Percentiles rank a stretch among this genome's conserved stretches.
These are phyloP conservation scores for Xerocomus brunneocitrinus DNA, from an alignment of 768 basidiomycete species.

Conservation along the genomic window DNA sequence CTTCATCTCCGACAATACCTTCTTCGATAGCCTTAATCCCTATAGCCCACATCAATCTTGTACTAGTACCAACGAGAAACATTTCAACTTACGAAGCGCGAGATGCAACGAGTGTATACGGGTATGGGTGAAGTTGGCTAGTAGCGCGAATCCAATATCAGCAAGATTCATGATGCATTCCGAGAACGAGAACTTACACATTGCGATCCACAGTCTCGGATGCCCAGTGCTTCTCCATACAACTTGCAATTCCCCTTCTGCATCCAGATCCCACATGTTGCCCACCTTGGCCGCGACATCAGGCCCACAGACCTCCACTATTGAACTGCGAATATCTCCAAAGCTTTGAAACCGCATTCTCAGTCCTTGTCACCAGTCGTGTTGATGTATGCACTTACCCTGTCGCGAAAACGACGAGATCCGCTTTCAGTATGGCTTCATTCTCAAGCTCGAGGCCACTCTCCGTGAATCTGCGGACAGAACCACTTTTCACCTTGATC, in stretches of 20 bases:
- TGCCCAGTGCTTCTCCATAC: slow-evolving; percentile 30
- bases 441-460: slow-evolving; percentile 27
- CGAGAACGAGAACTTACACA: slow-evolving; percentile 12
- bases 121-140: slow-evolving; percentile 20
- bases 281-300: slow-evolving; percentile 43
- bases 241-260: slow-evolving; percentile 58
- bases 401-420: slow-evolving; percentile 32
- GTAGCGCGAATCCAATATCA: neutral
- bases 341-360: slow-evolving; percentile 31
- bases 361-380: neutral
- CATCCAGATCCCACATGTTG: slow-evolving; percentile 60
- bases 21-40: slow-evolving; percentile 29
- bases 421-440: slow-evolving; percentile 23
- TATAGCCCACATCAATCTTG: no score
- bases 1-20: slow-evolving; percentile 16
- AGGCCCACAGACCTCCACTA: slow-evolving; percentile 44
- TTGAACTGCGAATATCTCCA: slow-evolving; percentile 38
- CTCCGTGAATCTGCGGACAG: slow-evolving; percentile 25
- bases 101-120: slow-evolving; percentile 28
- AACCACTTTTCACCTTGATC: slow-evolving; percentile 47
- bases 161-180: neutral
- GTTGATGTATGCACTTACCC: slow-evolving; percentile 19
- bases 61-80: no score
- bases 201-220: slow-evolving; percentile 33
- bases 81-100: slow-evolving; percentile 15